These are phyloP conservation scores for Ceratobasidium sp. DNA, from an alignment of 1,284 basidiomycete genomes.

Conservation along the genomic window DNA sequence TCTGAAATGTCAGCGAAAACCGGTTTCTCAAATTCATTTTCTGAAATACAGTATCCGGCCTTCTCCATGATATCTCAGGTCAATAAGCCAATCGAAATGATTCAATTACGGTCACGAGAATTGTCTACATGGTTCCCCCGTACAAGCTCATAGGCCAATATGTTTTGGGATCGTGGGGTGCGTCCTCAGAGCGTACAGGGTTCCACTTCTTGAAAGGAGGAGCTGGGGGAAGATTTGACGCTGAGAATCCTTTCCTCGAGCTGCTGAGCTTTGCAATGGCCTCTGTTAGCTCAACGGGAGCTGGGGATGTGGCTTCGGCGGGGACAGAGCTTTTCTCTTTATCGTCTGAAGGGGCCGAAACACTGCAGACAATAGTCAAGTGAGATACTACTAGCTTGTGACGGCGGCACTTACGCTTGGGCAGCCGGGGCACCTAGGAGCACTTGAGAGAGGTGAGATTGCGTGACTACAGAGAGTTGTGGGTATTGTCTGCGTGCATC, in stretches of 20 bases:
- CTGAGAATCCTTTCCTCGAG: conserved; percentile 67
- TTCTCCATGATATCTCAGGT: not conserved
- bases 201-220: conserved; percentile 76
- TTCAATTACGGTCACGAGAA: conserved; percentile 11
- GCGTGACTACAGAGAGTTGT: conserved; percentile 82
- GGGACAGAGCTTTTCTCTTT: conserved; percentile 56
- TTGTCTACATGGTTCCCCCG: conserved; percentile 20
- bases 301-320: conserved; percentile 53
- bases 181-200: conserved; percentile 68
- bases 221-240: conserved; percentile 72
- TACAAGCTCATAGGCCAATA: conserved; percentile 84
- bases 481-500: conserved; percentile 93
- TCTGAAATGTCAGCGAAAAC: not conserved
- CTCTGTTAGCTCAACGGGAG: conserved; percentile 65
- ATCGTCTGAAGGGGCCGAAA: conserved; percentile 61
- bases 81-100: conserved; percentile 16
- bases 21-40: not conserved
- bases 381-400: conserved; percentile 37
- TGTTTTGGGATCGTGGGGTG: conserved; percentile 75
- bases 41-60: not conserved
- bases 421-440: conserved; percentile 80
- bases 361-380: conserved; percentile 52
- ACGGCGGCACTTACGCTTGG: conserved; percentile 61
- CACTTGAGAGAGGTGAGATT: conserved; percentile 79
- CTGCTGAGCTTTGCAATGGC: conserved; percentile 72